These are phyloP conservation scores for Alternaria rosae DNA, from an alignment of 2,329 filamentous ascomycete species.

Conservation along the genomic window DNA sequence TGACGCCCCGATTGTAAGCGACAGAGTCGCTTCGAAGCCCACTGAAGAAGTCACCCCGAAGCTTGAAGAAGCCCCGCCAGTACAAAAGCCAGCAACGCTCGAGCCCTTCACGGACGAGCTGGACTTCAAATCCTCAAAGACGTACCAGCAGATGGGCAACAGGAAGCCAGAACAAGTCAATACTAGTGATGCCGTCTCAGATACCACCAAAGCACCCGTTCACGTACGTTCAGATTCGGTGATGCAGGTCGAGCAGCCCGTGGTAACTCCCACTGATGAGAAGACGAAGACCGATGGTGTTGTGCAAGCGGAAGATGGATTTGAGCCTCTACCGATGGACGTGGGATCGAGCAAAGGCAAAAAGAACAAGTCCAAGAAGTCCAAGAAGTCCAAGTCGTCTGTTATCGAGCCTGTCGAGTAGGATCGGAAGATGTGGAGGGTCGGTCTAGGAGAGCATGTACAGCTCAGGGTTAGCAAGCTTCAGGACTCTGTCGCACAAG, in stretches of 20 bases:
- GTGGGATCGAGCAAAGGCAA: too few relatives aligned
- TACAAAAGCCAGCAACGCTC: slow-evolving; percentile 1
- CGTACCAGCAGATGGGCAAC: slow-evolving; percentile 21
- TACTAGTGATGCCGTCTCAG: not conserved
- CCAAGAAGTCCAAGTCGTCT: accelerated
- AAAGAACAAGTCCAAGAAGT: not conserved
- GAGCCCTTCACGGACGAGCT: slow-evolving; percentile 28
- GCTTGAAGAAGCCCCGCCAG: slow-evolving; percentile 8
- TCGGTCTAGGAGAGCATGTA: not conserved
- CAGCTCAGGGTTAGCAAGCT: not conserved
- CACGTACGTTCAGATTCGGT: slow-evolving; percentile 25
- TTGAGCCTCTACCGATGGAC: too few relatives aligned
- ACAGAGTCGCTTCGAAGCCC: not conserved
- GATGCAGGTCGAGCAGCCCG: slow-evolving; percentile 14
- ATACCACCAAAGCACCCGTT: not conserved
- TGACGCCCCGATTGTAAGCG: not conserved
- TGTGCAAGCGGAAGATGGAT: not conserved
- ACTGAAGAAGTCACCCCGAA: not conserved
- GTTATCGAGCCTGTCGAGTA: not conserved
- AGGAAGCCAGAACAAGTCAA: slow-evolving; percentile 4
- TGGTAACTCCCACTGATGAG: not conserved
- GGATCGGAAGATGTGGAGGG: too few relatives aligned
- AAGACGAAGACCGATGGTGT: not conserved
- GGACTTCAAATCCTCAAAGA: slow-evolving; percentile 23
- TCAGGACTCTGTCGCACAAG: not conserved